Conservation (phyloP, 2,329 filamentous ascomycete species). For the Drechslerella coelobrocha region DNA sequence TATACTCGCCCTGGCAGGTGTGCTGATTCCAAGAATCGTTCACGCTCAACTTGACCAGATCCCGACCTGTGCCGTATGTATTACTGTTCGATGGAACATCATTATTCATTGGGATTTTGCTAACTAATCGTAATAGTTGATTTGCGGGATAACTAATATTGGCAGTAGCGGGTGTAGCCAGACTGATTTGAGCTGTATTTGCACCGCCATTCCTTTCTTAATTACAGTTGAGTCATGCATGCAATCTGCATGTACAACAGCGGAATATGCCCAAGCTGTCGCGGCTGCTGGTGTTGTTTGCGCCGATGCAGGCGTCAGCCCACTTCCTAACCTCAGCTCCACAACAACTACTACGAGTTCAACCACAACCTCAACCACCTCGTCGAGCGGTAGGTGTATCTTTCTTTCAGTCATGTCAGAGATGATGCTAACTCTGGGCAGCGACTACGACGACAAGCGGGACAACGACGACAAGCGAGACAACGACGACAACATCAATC, state of each 20-base stretch:
- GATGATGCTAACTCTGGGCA: slow-evolving; percentile 4
- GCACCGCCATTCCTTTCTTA: slow-evolving; percentile 2
- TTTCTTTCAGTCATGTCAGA: not conserved
- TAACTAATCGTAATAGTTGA: slow-evolving; percentile 4
- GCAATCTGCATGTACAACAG: not conserved
- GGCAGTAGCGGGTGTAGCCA: slow-evolving; percentile 9
- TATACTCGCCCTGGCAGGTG: not conserved
- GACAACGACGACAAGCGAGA: slow-evolving; percentile 3
- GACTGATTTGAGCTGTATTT: slow-evolving; percentile 15
- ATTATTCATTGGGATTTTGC: not conserved
- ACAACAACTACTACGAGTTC: slow-evolving; percentile 15
- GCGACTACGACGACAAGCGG: slow-evolving; percentile 3
- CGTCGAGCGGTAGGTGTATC: not conserved
- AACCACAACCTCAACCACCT: slow-evolving; percentile 1
- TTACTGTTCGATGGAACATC: not conserved
- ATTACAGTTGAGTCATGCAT: not conserved
- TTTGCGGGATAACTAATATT: slow-evolving; percentile 10
- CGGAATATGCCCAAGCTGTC: slow-evolving; percentile 7
- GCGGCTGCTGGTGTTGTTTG: slow-evolving; percentile 9
- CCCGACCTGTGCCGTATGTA: slow-evolving; percentile 28
- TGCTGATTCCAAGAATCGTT: slow-evolving; percentile 10
- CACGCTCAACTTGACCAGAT: slow-evolving; percentile 3
- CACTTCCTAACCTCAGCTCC: not conserved
- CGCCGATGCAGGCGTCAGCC: slow-evolving; percentile 5
- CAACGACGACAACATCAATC: slow-evolving; percentile 16